Evolutionary conservation across 306 rosid species (phyloP).

Genomic region (Ochetophila trinervis): DNA sequence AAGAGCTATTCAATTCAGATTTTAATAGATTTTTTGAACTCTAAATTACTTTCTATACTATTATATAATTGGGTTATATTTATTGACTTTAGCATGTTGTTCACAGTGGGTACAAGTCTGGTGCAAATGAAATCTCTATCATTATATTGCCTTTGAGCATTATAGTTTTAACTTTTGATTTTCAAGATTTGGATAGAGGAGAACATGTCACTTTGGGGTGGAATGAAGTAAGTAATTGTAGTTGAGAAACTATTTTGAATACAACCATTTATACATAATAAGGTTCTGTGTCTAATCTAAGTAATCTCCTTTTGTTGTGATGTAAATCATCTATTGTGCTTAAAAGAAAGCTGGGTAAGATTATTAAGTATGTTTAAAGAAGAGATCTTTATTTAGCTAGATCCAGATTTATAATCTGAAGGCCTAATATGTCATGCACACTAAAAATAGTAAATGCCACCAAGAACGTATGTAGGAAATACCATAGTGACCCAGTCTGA

Average conservation of each 20-base stretch:
- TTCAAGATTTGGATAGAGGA: slow-evolving; percentile 97
- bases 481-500: not conserved
- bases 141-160: slow-evolving; percentile 88
- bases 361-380: not conserved
- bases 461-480: not conserved
- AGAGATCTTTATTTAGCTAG: not conserved
- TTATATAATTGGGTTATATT: not conserved
- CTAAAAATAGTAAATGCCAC: not conserved
- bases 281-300: slow-evolving; percentile 6
- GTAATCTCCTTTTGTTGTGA: not conserved
- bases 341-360: too few relatives aligned
- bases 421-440: not conserved
- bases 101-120: slow-evolving; percentile 93
- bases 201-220: slow-evolving; percentile 94
- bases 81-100: slow-evolving; percentile 35
- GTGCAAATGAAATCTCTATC: slow-evolving; percentile 93
- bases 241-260: slow-evolving; percentile 14
- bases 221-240: slow-evolving; percentile 71
- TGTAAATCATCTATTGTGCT: not conserved
- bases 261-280: slow-evolving; percentile 1
- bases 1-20: too few relatives aligned
- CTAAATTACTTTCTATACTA: slow-evolving; percentile 8
- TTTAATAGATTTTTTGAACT: too few relatives aligned
- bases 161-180: slow-evolving; percentile 89
- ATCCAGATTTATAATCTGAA: not conserved